Base-by-base conservation (phyloP, 768 basidiomycete genomes). In the Serendipita sp. region DNA sequence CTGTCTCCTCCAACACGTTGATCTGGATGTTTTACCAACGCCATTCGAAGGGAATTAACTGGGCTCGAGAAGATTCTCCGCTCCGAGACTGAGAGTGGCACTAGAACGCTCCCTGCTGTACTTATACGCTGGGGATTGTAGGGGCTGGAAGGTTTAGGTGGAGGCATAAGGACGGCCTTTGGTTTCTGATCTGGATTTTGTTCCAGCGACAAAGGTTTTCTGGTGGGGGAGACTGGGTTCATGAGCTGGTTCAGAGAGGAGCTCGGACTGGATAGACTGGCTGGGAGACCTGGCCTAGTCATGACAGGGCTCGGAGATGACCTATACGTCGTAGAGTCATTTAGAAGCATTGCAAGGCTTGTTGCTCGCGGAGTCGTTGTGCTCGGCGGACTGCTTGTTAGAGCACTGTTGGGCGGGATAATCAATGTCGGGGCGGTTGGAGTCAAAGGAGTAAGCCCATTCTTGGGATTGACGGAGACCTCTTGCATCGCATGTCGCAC, bases 51-150 rank as follows among this genome's bases (percentile, higher is more conserved):
- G n/a, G 68, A 35, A 65, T 69, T 64, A 63, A 64, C 38, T 30
- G 65, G 67, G 54, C 46, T 30, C 53, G 64, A 24, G 66, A 81
- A 86, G 68, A 73, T 74, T 63, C 84, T 80, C 63, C 85, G 77
- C 73, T 90, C 88, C 45, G 78, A 76, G 24, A 74, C 77, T 3
- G 86, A 77, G 69, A 89, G 78, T 1, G 88, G 88, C 2, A 81
- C 71, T 68, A 88, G 80, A 46, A 89, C 80, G 3, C 81, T 81
- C 34, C 74, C 74, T 15, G 88, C 77, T 13, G 84, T 80, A 0
- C 88, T 81, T 69, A 81, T 77, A 48, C 88, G 78, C 62, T 78
- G 78, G 2, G 88, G 88, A 65, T 79, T 83, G 72, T 90, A 90
- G 3, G 86, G 83, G 30, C 82, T 71, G 35, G 3, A 68, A 10